Percentiles rank a stretch among this genome's conserved stretches.
phyloP scores from a whole-genome alignment of 768 basidiomycete species.

The Tylopilus plumbeoviolaceoides region DNA sequence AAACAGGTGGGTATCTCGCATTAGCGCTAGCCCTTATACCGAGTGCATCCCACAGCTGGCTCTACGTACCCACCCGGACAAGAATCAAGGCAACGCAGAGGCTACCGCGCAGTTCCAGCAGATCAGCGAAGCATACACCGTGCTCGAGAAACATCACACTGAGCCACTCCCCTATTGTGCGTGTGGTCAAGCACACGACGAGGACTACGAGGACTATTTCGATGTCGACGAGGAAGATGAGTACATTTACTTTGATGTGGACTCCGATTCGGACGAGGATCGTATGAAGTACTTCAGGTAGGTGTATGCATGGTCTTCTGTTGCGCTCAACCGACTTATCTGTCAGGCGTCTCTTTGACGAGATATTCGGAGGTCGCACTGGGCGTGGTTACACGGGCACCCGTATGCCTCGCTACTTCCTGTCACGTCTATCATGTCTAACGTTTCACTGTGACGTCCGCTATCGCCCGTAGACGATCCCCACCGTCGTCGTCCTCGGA shows the following conservation, averaged over 20 bases:
- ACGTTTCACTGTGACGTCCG: slow-evolving; percentile 3
- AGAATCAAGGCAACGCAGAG: slow-evolving; percentile 60
- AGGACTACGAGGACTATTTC: slow-evolving; percentile 34
- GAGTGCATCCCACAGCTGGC: slow-evolving; percentile 42
- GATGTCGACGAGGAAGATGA: slow-evolving; percentile 29
- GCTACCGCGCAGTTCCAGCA: slow-evolving; percentile 70
- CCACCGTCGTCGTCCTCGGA: slow-evolving; percentile 14
- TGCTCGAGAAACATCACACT: slow-evolving; percentile 52
- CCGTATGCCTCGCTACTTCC: slow-evolving; percentile 25
- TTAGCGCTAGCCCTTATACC: not conserved
- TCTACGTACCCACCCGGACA: slow-evolving; percentile 71
- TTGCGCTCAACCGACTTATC: slow-evolving; percentile 3
- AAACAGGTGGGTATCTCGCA: slow-evolving; percentile 47
- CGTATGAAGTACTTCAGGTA: slow-evolving; percentile 46
- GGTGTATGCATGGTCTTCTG: not conserved
- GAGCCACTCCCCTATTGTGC: slow-evolving; percentile 18
- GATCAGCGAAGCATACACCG: slow-evolving; percentile 64
- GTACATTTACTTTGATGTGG: slow-evolving; percentile 26
- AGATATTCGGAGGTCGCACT: slow-evolving; percentile 38
- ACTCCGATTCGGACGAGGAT: slow-evolving; percentile 33
- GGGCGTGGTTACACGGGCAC: slow-evolving; percentile 23
- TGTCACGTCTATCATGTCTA: slow-evolving; percentile 7
- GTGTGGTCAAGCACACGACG: slow-evolving; percentile 28
- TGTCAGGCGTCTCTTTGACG: slow-evolving; percentile 46
- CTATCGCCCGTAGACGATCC: slow-evolving; percentile 14